Percentiles rank a stretch among this genome's conserved stretches.
Evolutionary conservation across 202 grass and related monocot genomes (phyloP).

Genomic region (Panicum virgatum): DNA sequence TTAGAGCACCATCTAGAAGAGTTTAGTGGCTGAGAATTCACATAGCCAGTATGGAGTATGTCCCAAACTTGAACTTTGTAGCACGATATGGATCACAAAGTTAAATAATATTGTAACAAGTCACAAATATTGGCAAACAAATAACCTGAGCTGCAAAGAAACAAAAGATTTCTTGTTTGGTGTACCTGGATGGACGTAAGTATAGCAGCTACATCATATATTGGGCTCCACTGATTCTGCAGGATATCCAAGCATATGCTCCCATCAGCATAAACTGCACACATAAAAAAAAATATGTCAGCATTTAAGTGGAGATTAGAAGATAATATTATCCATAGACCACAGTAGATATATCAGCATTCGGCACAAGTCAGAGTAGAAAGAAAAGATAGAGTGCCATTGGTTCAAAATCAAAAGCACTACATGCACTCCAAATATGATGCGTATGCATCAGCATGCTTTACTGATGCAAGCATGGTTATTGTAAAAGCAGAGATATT

Average conservation of each 20-base stretch:
- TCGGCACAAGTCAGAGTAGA: background rate
- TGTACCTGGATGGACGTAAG: constrained; percentile 92
- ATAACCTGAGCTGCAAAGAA: background rate
- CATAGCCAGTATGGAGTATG: background rate
- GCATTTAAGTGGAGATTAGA: constrained; percentile 6
- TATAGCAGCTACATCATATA: constrained; percentile 97
- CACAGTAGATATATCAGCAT: background rate
- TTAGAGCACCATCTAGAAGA: background rate
- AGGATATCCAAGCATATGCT: constrained; percentile 98
- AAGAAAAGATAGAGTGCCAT: background rate
- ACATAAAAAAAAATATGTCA: constrained; percentile 20
- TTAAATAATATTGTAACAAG: constrained; percentile 10
- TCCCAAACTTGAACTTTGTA: background rate
- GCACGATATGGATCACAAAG: background rate
- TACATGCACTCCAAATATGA: background rate
- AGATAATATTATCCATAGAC: background rate
- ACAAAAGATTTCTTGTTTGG: background rate
- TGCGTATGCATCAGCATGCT: constrained; percentile 1
- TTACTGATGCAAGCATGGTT: background rate
- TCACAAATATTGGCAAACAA: background rate
- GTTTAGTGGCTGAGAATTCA: constrained; percentile 1
- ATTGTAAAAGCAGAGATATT: background rate
- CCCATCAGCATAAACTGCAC: constrained; percentile 92
- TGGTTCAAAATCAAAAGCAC: background rate
- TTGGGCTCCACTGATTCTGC: constrained; percentile 94